phyloP scores from a whole-genome alignment of 805 yeast genomes.

The Metschnikowia colocasiae region DNA sequence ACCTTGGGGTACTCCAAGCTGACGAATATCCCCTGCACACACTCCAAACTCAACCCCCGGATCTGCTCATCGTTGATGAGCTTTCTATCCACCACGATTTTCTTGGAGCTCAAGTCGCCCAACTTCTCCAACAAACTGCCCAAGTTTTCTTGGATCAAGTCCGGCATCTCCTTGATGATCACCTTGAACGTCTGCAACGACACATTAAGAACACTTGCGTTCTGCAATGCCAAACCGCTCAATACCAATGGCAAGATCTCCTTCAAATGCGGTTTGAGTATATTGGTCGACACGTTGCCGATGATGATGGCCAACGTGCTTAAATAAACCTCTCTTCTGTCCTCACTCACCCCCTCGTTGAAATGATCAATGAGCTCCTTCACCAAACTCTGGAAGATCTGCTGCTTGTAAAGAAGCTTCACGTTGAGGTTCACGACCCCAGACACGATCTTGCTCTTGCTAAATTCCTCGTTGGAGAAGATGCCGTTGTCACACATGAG shows the following conservation, averaged over 20 bases:
- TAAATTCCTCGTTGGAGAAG: slow-evolving; percentile 42
- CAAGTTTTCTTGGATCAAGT: slow-evolving; percentile 50
- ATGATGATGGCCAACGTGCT: slow-evolving; percentile 65
- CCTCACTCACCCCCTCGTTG: slow-evolving; percentile 16
- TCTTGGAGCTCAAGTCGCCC: slow-evolving; percentile 31
- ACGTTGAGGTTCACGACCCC: slow-evolving; percentile 55
- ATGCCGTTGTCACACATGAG: slow-evolving; percentile 65
- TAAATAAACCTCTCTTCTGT: slow-evolving; percentile 49
- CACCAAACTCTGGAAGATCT: slow-evolving; percentile 59
- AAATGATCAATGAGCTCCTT: slow-evolving; percentile 53
- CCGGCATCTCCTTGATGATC: slow-evolving; percentile 51
- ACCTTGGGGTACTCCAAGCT: slow-evolving; percentile 33
- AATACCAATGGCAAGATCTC: slow-evolving; percentile 68
- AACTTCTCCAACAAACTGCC: slow-evolving; percentile 55
- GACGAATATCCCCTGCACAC: slow-evolving; percentile 46
- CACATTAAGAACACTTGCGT: slow-evolving; percentile 52
- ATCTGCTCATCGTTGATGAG: slow-evolving; percentile 45
- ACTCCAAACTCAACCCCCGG: slow-evolving; percentile 53
- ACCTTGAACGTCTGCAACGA: slow-evolving; percentile 58
- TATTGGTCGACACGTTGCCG: slow-evolving; percentile 57
- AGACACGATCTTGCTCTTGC: slow-evolving; percentile 33
- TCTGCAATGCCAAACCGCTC: slow-evolving; percentile 52
- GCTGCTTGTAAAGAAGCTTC: slow-evolving; percentile 74
- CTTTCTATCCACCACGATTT: slow-evolving; percentile 15
- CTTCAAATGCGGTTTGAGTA: slow-evolving; percentile 61